Conservation (phyloP, 2,329 filamentous ascomycete species). For the Pseudogymnoascus sp. region DNA sequence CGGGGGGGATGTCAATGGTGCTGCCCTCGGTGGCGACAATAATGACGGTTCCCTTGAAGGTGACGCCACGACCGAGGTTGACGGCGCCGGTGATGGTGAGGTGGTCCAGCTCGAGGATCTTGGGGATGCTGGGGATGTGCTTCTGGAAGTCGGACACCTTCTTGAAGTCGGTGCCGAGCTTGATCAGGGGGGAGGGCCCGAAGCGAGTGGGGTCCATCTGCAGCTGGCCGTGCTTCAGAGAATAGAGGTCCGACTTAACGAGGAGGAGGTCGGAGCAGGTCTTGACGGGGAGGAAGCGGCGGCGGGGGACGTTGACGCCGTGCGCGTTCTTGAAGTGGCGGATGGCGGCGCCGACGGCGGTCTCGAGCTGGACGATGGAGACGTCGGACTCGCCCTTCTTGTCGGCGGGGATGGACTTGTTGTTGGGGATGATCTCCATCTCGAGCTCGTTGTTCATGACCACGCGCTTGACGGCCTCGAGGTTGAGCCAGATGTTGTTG, state of each 20-base stretch:
- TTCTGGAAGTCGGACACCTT: constrained; percentile 97
- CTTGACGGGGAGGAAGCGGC: constrained; percentile 99
- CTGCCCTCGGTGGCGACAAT: constrained; percentile 96
- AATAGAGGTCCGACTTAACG: constrained; percentile 99
- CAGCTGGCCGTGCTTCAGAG: constrained; percentile 95
- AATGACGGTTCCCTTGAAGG: constrained; percentile 96
- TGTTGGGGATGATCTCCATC: constrained; percentile 99
- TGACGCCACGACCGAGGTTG: constrained; percentile 91
- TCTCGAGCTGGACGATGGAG: constrained; percentile 96
- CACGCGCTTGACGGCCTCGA: constrained; percentile 94
- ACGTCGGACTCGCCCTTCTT: constrained; percentile 99
- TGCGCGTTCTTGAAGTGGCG: constrained; percentile 98
- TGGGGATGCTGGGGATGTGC: constrained; percentile 78
- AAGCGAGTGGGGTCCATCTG: constrained; percentile 96
- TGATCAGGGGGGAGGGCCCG: constrained; percentile 94
- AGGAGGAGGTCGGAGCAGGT: constrained; percentile 99
- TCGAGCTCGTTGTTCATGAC: constrained; percentile 97
- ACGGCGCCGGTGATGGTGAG: constrained; percentile 96
- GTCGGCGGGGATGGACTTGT: constrained; percentile 95
- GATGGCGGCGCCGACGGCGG: constrained; percentile 94
- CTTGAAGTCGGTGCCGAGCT: constrained; percentile 99
- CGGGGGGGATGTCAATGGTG: constrained; percentile 95
- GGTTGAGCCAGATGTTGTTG: constrained; percentile 99
- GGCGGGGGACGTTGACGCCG: constrained; percentile 95
- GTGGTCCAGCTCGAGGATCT: constrained; percentile 87